Evolutionary conservation across 2,329 filamentous ascomycete genomes (phyloP).

Genomic region (Colletotrichum ledebouriae): DNA sequence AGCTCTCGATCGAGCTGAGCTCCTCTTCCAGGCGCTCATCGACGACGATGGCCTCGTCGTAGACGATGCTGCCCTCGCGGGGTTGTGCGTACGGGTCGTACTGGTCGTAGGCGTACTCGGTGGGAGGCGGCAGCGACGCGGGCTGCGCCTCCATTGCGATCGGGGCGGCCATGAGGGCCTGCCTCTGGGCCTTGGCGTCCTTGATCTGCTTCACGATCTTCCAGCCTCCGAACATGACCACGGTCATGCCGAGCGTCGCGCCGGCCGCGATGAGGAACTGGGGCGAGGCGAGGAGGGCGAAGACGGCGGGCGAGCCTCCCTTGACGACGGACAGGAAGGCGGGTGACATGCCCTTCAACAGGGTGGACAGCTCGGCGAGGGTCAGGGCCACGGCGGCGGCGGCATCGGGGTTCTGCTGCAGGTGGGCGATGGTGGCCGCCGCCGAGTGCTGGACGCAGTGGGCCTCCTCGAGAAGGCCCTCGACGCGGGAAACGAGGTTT

Average conservation of each 20-base stretch:
- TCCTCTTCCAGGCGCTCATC: slow-evolving; percentile 60
- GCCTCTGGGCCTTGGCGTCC: slow-evolving; percentile 54
- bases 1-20: slow-evolving; percentile 69
- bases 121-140: slow-evolving; percentile 23
- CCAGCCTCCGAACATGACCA: slow-evolving; percentile 95
- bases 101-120: slow-evolving; percentile 37
- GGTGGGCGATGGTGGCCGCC: slow-evolving; percentile 83
- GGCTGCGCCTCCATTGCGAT: slow-evolving; percentile 49
- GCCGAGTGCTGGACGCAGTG: slow-evolving; percentile 91
- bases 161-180: slow-evolving; percentile 43
- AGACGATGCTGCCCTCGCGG: slow-evolving; percentile 48
- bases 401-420: slow-evolving; percentile 78
- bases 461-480: slow-evolving; percentile 84
- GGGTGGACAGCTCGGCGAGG: slow-evolving; percentile 87
- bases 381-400: slow-evolving; percentile 95
- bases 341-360: slow-evolving; percentile 87
- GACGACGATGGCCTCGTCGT: slow-evolving; percentile 69
- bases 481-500: slow-evolving; percentile 79
- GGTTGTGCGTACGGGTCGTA: slow-evolving; percentile 27
- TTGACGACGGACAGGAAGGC: slow-evolving; percentile 82
- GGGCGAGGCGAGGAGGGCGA: slow-evolving; percentile 87
- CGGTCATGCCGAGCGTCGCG: slow-evolving; percentile 90
- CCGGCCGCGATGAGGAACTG: slow-evolving; percentile 96
- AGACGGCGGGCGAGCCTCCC: slow-evolving; percentile 84
- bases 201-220: slow-evolving; percentile 94